Base-by-base conservation (phyloP, 2,329 filamentous ascomycete genomes). In the Hirsutella rhossiliensis region DNA sequence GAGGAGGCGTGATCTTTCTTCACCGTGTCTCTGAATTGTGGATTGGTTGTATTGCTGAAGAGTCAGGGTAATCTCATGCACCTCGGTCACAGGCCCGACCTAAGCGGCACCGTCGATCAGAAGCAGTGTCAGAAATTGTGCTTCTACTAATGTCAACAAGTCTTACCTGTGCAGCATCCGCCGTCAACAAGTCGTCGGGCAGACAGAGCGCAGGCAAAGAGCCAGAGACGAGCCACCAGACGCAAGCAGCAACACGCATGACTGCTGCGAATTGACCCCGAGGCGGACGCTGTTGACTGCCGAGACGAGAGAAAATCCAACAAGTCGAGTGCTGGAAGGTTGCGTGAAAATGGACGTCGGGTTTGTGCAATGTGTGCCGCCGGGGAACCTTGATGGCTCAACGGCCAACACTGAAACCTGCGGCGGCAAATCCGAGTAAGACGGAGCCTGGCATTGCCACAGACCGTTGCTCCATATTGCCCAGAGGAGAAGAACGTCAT, bases 1-100 rank as follows among this genome's bases (percentile, higher is more conserved):
- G 15, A 63, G 42, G 3, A 68, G 45, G 15, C 49, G 54, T 12
- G 56, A 46, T 41, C 58, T 62, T 31, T 62, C 62, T 3, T 56
- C 47, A 3, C 51, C 45, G 42, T 65, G 62, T 1, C 57, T 51
- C 30, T 1, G 51, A 53, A 15, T 46, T 40, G 15, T 54, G 48
- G 27, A 18, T 18, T 53, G 48, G 12, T 47, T 45, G 0, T 49
- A 2, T 4, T 58, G 48, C 19, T 62, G 50, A 0, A 62, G 11
- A 1, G 60, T 56, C 5, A 60, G 42, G 6, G 51, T 42, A 11
- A 57, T 49, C 11, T 58, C 47, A 19, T 60, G 55, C 11, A 59
- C 44, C 41, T 60, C 56, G 8, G 56, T 17, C 2, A 49, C 17
- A 17, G 31, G n/a, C 12, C 28, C 11, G 19, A 20, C 17, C 29